Evolutionary conservation across 805 yeast genomes (phyloP).

Genomic region (Ogataea wickerhamii): DNA sequence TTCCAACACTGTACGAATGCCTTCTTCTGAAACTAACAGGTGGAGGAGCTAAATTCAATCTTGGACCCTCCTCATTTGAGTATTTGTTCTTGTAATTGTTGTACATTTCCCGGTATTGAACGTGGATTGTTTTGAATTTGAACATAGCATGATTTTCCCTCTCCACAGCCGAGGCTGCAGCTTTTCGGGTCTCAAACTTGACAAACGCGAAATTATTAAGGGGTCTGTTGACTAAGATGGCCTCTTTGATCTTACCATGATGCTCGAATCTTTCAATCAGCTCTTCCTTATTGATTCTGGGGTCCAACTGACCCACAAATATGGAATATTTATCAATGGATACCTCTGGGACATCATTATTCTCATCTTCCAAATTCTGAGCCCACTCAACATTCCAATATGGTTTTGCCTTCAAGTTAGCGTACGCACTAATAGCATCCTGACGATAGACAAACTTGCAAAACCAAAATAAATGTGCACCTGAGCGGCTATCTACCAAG

Average conservation of each 20-base stretch:
- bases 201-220: slow-evolving; percentile 69
- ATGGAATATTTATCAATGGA: slow-evolving; percentile 67
- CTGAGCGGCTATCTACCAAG: slow-evolving; percentile 15
- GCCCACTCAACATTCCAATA: slow-evolving; percentile 79
- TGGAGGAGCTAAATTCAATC: slow-evolving; percentile 64
- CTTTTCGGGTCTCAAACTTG: slow-evolving; percentile 55
- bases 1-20: slow-evolving; percentile 23
- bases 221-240: slow-evolving; percentile 52
- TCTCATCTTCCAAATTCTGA: slow-evolving; percentile 62
- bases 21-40: slow-evolving; percentile 62
- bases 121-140: slow-evolving; percentile 73
- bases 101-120: slow-evolving; percentile 70
- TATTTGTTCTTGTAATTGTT: slow-evolving; percentile 32
- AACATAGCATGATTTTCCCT: slow-evolving; percentile 79
- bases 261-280: slow-evolving; percentile 55
- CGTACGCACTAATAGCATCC: slow-evolving; percentile 84
- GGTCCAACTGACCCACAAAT: slow-evolving; percentile 73
- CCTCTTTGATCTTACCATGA: slow-evolving; percentile 63
- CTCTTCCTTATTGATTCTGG: slow-evolving; percentile 50
- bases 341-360: slow-evolving; percentile 33
- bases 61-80: slow-evolving; percentile 25
- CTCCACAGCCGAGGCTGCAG: slow-evolving; percentile 87
- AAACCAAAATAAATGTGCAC: slow-evolving; percentile 50
- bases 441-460: slow-evolving; percentile 76
- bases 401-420: slow-evolving; percentile 53